These are phyloP conservation scores for Podospora australis DNA, from an alignment of 495 filamentous ascomycete genomes.

Conservation along the genomic window DNA sequence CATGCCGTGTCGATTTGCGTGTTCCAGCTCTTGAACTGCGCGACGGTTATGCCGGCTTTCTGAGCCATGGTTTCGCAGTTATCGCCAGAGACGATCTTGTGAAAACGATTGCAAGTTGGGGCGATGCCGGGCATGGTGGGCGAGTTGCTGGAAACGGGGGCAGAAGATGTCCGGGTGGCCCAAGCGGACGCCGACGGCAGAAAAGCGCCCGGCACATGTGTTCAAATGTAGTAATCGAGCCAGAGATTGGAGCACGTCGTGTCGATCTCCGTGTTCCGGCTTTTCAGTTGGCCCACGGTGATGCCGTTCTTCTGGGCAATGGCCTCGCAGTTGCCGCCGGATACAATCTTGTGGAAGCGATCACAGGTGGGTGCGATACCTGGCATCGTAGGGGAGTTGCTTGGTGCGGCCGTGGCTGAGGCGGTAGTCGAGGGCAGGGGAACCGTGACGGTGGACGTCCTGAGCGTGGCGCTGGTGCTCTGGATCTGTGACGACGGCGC, in stretches of 20 bases:
- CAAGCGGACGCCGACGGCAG: background rate
- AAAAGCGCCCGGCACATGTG: background rate
- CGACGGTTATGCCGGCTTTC: background rate
- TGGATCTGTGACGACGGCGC: too few relatives aligned
- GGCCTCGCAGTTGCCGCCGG: background rate
- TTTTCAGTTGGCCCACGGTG: background rate
- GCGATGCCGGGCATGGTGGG: background rate
- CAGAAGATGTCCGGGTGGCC: too few relatives aligned
- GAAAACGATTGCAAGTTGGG: constrained; percentile 3
- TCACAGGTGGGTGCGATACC: constrained; percentile 1
- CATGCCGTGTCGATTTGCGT: background rate
- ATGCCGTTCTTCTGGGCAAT: background rate
- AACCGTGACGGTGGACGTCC: too few relatives aligned
- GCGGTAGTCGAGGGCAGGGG: background rate
- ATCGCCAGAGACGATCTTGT: background rate
- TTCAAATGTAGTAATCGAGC: background rate
- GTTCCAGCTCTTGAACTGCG: background rate
- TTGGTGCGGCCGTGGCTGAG: too few relatives aligned
- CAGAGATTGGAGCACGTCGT: background rate
- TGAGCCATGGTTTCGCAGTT: background rate
- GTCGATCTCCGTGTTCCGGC: background rate
- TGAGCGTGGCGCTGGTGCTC: too few relatives aligned
- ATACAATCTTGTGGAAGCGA: background rate
- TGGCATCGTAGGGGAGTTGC: background rate
- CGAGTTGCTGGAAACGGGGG: background rate